Conservation (phyloP, 1,139 yeast genomes). For the Pichia sp. region DNA sequence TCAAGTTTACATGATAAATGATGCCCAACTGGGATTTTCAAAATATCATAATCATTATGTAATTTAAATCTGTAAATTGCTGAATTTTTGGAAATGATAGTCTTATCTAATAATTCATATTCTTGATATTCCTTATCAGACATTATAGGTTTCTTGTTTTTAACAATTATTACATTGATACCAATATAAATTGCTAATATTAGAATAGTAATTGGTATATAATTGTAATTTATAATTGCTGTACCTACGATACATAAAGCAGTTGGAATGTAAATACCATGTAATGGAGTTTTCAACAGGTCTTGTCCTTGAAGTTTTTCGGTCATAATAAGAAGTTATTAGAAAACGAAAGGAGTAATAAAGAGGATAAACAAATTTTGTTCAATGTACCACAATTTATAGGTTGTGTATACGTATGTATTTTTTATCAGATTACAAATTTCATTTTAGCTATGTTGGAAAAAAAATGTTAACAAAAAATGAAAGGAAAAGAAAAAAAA, state of each 20-base stretch:
- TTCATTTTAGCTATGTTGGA: too few species aligned
- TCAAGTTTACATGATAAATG: conserved; percentile 55
- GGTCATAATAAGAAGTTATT: conserved; percentile 2
- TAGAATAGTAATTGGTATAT: conserved; percentile 44
- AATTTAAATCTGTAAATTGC: conserved; percentile 71
- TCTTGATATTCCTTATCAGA: conserved; percentile 55
- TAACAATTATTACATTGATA: conserved; percentile 44
- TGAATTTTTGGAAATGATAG: conserved; percentile 58
- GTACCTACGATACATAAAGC: conserved; percentile 58
- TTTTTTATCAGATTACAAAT: too few species aligned
- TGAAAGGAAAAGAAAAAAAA: too few species aligned
- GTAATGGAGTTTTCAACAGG: conserved; percentile 37
- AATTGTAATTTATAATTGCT: conserved; percentile 44
- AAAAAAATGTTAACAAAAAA: too few species aligned
- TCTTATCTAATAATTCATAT: conserved; percentile 64
- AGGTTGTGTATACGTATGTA: too few species aligned
- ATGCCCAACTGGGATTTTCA: conserved; percentile 67
- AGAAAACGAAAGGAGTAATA: not conserved
- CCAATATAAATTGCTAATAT: conserved; percentile 42
- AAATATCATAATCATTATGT: conserved; percentile 50
- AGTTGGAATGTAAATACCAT: conserved; percentile 66
- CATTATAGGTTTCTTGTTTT: conserved; percentile 34
- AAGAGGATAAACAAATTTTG: too few species aligned
- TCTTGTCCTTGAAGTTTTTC: conserved; percentile 16
- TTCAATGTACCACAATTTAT: too few species aligned